Evolutionary conservation across 768 basidiomycete genomes (phyloP).

Genomic region (Inosperma sp.): DNA sequence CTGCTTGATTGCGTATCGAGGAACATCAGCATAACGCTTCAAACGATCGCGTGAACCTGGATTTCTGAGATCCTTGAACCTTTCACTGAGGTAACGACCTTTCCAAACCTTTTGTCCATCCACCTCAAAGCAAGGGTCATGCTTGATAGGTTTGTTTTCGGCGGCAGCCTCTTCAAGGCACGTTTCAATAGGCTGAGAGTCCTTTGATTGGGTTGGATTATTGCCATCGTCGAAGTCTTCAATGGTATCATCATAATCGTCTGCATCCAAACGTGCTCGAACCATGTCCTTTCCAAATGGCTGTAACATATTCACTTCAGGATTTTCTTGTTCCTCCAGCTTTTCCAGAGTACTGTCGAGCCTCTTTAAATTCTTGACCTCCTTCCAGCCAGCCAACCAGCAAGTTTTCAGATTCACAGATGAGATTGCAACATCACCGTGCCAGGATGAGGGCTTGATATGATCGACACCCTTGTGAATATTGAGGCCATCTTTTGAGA

Average conservation of each 20-base stretch:
- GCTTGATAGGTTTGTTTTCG: neutral
- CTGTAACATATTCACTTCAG: neutral
- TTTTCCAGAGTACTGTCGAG: neutral
- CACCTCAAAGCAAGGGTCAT: neutral
- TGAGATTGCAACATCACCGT: constrained; percentile 26
- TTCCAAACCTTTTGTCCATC: neutral
- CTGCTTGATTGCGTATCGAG: neutral
- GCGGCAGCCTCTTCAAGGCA: neutral
- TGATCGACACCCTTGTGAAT: constrained; percentile 28
- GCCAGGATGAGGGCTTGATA: constrained; percentile 33
- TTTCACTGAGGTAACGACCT: neutral
- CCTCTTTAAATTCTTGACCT: constrained; percentile 9
- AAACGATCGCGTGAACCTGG: neutral
- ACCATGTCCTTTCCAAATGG: neutral
- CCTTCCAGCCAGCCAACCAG: constrained; percentile 26
- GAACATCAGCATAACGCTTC: neutral
- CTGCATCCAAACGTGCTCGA: neutral
- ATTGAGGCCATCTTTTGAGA: constrained; percentile 22
- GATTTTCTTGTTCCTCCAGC: neutral
- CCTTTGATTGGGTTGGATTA: no score
- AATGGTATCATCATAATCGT: neutral
- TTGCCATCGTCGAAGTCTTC: neutral
- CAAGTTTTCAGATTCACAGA: constrained; percentile 26
- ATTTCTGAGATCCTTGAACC: neutral
- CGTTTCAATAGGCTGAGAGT: neutral